Evolutionary conservation across 139 green algal genomes (phyloP), one percentile per base, ranked within the genome.

Genomic region (Chlorella sp.): DNA sequence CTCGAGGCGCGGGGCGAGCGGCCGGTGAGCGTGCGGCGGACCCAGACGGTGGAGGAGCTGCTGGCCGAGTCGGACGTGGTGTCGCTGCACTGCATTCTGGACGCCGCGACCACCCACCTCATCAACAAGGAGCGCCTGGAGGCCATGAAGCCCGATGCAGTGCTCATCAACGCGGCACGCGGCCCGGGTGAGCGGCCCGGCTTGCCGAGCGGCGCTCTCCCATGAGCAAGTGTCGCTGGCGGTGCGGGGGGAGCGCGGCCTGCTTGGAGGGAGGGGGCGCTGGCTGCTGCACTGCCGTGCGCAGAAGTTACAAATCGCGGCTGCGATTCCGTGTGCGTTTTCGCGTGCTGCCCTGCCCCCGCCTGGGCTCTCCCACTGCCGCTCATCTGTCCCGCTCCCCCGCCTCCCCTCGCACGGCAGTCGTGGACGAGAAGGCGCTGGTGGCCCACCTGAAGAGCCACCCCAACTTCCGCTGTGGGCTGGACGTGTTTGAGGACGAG

Each of bases 401-500:
- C n/a, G n/a, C n/a, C n/a, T n/a, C n/a, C n/a, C n/a, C n/a, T n/a
- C n/a, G n/a, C n/a, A n/a, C n/a, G n/a, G n/a, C n/a, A n/a, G 87
- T 94, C 33, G 86, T 99, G 41, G 93, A 99, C 70, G 95, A 99
- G 87, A 83, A 86, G 19, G 95, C 93, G 0, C 88, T 99, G 33
- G 96, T 99, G 55, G 82, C 81, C 41, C 96, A 99, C 86, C 84
- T 99, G 12, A 88, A 97, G 81, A 80, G 83, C 33, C 96, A 98
- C 82, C 96, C 96, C 15, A 82, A 93, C 38, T 99, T 99, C 91
- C 74, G 87, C 41, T 84, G 66, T 83, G 84, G 79, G 40, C 87
- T 99, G 62, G 95, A 99, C 77, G 95, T 99, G 77, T 99, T 97
- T 84, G 96, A 99, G 89, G 89, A 99, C 73, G 96, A 99, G 91